Evolutionary conservation across 352 stramenopile species (phyloP), one percentile per base, ranked within the genome.

Genomic region (Pythium phragmiticola): DNA sequence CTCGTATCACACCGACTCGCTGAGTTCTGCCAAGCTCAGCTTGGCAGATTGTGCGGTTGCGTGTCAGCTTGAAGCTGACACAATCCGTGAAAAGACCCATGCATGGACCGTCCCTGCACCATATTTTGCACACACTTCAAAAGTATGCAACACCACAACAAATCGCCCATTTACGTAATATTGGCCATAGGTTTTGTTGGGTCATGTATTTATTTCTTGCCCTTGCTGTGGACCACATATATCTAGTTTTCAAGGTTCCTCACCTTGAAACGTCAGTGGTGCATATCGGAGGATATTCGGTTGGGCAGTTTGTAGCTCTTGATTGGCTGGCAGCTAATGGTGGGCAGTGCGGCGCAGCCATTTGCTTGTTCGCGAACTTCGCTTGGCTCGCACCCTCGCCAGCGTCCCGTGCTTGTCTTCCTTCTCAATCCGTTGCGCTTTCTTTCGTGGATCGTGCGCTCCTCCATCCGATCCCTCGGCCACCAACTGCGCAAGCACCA

Each of bases 291-390:
- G 62, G 62, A n/a, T 69, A 69, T 69, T 2, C 0, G 16, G 12
- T 34, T 54, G n/a, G 12, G 58, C 39, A 63, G 62, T 59, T 39
- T 30, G 21, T 49, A 60, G 55, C 54, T 69, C 37, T 63, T 63
- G 62, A 69, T 69, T 69, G 62, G 62, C 55, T 63, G 48, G 21
- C 46, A 69, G 62, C 55, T 60, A 64, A 69, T 69, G 62, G 62
- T 69, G 62, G 61, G 36, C 46, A 54, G 51, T 14, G 62, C 45
- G 37, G 37, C 57, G 62, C 52, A 68, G 61, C 61, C 61, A 68
- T 68, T 68, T 68, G 61, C 30, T 49, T n/a, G 33, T 28, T 30
- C 11, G 14, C 30, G 14, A 30, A 30, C 26, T 39, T 30, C 47
- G 39, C 28, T 36, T 59, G 37, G n/a, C 41, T 60, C 30, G 58